Base-by-base conservation (phyloP, 164 flowering plant species). In the Aristolochia contorta region DNA sequence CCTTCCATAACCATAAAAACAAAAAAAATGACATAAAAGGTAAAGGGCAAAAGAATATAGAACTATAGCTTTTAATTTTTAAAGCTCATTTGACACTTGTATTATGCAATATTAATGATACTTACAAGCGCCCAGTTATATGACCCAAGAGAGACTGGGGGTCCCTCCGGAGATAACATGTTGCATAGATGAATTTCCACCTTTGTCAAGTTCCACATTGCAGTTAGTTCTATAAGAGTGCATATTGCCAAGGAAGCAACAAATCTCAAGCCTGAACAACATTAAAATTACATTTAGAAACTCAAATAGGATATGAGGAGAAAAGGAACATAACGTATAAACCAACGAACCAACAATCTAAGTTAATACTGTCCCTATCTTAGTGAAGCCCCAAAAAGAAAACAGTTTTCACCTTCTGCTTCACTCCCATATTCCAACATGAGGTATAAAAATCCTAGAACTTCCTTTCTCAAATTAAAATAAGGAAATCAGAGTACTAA, bases 181-280 rank as follows among this genome's bases (percentile, higher is more conserved):
- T 93, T 93, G 92, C 97, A 93, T 10, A 90, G 79, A 21, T 79
- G 82, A 71, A 90, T 88, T 77, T 93, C 98, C 60, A 87, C 70
- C 72, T 89, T 84, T 12, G 98, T 93, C 77, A 93, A 77, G 75
- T 87, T 93, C 97, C 98, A 89, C 98, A 93, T 93, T 49, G 97
- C 84, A 61, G 87, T 71, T 50, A 93, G 86, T 71, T 89, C 96
- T 13, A 77, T 54, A 49, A 74, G 46, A 24, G 96, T 87, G 74
- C 87, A 83, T 32, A 65, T 21, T 16, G 85, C 84, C 43, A 86
- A 79, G 75, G 78, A 77, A 54, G 78, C 73, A 0, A 63, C 85
- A 21, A 89, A 74, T 51, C 56, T 22, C 80, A 89, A 75, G 45
- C 98, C 98, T 93, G 83, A 12, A 54, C 13, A 59, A 71, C 50